Conservation (phyloP, 129 eudicot genomes). For the Centaurea solstitialis region DNA sequence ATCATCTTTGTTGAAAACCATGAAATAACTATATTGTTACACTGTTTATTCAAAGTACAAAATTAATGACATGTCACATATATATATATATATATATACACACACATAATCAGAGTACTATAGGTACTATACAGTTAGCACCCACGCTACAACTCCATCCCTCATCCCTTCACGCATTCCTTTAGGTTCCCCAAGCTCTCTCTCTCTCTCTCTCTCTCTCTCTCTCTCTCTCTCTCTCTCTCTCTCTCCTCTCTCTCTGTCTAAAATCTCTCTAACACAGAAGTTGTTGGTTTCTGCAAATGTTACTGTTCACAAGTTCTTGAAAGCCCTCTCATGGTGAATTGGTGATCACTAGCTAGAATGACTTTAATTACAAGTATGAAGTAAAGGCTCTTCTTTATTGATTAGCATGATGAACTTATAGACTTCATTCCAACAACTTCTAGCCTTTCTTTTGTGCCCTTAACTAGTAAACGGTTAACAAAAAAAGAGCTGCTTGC, state of each 20-base stretch:
- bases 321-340: background rate
- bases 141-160: background rate
- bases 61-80: background rate
- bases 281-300: background rate
- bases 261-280: background rate
- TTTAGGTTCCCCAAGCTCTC: background rate
- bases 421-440: too few species aligned
- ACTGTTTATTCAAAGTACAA: background rate
- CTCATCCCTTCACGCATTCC: background rate
- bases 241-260: too few species aligned
- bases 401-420: too few species aligned
- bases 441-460: background rate
- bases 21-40: constrained; percentile 13
- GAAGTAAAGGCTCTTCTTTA: background rate
- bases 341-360: background rate
- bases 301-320: constrained; percentile 11
- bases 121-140: background rate
- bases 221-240: constrained; percentile 1
- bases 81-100: too few species aligned
- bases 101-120: background rate
- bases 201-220: constrained; percentile 8
- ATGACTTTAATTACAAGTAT: background rate
- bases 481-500: background rate
- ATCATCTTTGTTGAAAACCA: constrained; percentile 17
- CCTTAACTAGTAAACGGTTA: background rate